phyloP scores from a whole-genome alignment of 257 asterid species.

The Lithospermum erythrorhizon region DNA sequence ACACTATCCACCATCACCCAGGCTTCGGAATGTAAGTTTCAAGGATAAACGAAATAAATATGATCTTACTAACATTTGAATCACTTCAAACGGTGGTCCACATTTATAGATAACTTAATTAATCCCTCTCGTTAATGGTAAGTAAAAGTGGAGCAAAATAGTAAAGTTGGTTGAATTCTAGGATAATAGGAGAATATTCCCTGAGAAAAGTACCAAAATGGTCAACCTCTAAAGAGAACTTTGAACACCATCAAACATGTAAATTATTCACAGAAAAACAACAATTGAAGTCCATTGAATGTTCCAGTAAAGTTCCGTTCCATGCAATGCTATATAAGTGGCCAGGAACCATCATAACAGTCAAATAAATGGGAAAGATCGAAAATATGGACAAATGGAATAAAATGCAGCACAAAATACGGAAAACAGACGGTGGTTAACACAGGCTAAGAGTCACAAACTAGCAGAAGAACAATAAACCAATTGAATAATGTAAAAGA shows the following conservation, averaged over 20 bases:
- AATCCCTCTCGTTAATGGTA: too few species aligned
- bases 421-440: background rate
- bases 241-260: background rate
- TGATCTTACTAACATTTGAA: too few species aligned
- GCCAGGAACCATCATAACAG: too few species aligned
- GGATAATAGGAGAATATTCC: too few species aligned
- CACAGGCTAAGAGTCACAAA: background rate
- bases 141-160: too few species aligned
- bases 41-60: background rate
- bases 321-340: background rate
- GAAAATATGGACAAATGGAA: too few species aligned
- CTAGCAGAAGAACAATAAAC: background rate
- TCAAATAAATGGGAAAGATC: background rate
- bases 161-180: too few species aligned
- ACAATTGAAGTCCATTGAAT: background rate
- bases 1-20: background rate
- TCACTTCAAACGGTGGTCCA: too few species aligned
- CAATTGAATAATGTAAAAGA: background rate
- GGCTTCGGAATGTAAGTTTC: background rate
- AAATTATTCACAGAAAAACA: too few species aligned
- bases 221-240: too few species aligned
- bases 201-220: too few species aligned
- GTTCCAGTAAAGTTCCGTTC: background rate
- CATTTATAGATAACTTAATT: too few species aligned
- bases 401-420: background rate